These are phyloP conservation scores for Sistotremastrum niveocremeum DNA, from an alignment of 768 basidiomycete species.

Conservation along the genomic window DNA sequence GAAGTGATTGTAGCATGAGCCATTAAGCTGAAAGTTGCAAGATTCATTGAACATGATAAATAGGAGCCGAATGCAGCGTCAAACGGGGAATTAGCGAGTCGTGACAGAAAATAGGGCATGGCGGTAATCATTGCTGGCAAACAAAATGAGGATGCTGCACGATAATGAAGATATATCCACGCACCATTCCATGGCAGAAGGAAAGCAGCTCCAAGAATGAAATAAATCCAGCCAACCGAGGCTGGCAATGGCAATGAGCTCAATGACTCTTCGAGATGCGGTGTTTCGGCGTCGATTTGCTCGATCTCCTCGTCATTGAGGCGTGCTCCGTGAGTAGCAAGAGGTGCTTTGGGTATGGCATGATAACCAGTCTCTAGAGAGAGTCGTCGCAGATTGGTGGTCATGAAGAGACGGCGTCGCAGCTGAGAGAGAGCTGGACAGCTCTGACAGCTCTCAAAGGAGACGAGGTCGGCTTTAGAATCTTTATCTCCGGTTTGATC, in stretches of 20 bases:
- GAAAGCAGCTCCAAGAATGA: conserved; percentile 64
- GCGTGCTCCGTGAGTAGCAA: too few relatives aligned
- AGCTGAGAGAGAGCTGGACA: too few relatives aligned
- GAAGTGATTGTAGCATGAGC: conserved; percentile 61
- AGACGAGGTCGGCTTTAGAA: too few relatives aligned
- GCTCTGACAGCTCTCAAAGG: too few relatives aligned
- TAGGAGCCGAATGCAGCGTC: conserved; percentile 34
- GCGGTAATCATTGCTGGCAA: conserved; percentile 77
- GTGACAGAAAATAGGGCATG: conserved; percentile 64
- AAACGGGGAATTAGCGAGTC: conserved; percentile 46
- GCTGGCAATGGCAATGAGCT: neutral
- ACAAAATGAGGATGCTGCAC: neutral
- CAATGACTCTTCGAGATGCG: too few relatives aligned
- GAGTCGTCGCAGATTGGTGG: too few relatives aligned
- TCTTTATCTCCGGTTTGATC: too few relatives aligned
- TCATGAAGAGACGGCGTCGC: too few relatives aligned
- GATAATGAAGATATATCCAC: conserved; percentile 7
- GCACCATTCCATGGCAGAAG: conserved; percentile 86
- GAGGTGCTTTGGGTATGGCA: too few relatives aligned
- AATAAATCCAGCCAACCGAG: conserved; percentile 38
- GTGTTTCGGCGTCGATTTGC: too few relatives aligned
- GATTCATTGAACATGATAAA: conserved; percentile 27
- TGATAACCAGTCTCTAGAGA: too few relatives aligned
- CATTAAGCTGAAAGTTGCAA: conserved; percentile 54
- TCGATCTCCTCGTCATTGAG: too few relatives aligned